phyloP scores from a whole-genome alignment of 208 protist genomes.

The Leishmania tropica region DNA sequence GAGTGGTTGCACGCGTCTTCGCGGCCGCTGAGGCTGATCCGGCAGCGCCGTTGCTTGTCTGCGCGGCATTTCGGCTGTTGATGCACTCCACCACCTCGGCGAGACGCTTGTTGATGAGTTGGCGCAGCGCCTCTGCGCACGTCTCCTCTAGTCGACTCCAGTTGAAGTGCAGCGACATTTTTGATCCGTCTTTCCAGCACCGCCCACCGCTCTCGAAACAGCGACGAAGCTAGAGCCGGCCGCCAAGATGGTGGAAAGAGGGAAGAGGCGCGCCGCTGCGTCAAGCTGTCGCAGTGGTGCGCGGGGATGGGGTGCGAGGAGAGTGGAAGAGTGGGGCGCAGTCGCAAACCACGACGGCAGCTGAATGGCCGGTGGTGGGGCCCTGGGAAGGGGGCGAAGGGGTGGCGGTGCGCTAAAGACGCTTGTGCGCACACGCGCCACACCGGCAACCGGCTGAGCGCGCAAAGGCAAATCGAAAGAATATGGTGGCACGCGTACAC shows the following conservation, averaged over 20 bases:
- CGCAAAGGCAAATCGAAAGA: background rate
- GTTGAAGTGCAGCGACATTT: conserved; percentile 68
- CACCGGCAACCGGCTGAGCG: background rate
- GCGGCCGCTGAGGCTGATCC: background rate
- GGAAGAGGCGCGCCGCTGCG: background rate
- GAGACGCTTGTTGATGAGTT: conserved; percentile 60
- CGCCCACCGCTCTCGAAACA: background rate
- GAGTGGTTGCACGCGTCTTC: background rate
- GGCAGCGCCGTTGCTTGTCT: background rate
- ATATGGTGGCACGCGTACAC: background rate
- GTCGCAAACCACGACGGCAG: background rate
- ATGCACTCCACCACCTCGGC: conserved; percentile 31
- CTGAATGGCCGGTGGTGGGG: background rate
- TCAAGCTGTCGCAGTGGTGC: background rate
- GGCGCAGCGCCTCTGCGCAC: conserved; percentile 59
- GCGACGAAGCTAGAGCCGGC: background rate
- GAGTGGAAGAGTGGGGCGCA: background rate
- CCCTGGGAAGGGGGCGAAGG: background rate
- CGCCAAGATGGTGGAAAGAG: background rate
- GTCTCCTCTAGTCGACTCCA: conserved; percentile 78
- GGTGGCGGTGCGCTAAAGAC: background rate
- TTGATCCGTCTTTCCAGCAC: background rate
- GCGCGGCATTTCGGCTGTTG: conserved; percentile 5
- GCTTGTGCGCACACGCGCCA: background rate
- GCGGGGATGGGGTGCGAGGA: background rate